phyloP scores from a whole-genome alignment of 2,329 filamentous ascomycete genomes.

The Ceratocystis cubensis region DNA sequence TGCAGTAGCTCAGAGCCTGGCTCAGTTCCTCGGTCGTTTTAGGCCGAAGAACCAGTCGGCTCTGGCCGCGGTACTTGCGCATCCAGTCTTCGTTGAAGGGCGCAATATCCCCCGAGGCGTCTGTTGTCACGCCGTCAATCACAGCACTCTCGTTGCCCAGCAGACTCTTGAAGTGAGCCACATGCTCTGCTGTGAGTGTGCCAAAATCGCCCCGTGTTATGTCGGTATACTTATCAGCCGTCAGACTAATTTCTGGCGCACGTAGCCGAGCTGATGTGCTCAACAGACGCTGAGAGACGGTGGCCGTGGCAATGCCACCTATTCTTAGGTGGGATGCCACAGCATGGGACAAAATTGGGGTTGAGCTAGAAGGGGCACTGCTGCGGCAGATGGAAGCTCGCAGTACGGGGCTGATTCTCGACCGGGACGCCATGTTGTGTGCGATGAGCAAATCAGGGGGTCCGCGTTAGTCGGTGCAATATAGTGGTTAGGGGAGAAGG shows the following conservation, averaged over 20 bases:
- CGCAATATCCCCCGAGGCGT: conserved; percentile 63
- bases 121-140: conserved; percentile 62
- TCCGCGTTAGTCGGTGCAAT: background rate
- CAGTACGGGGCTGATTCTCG: conserved; percentile 14
- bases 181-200: conserved; percentile 62
- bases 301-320: background rate
- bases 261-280: conserved; percentile 1
- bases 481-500: background rate
- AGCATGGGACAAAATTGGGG: background rate
- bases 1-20: conserved; percentile 86
- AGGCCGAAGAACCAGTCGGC: conserved; percentile 76
- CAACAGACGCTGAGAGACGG: background rate
- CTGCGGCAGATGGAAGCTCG: conserved; percentile 10
- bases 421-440: conserved; percentile 16
- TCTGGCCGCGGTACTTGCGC: conserved; percentile 92
- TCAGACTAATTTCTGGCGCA: conserved; percentile 46
- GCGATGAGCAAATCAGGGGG: background rate
- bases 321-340: background rate
- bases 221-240: conserved; percentile 72
- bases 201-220: conserved; percentile 73
- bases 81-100: conserved; percentile 98
- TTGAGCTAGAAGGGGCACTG: background rate
- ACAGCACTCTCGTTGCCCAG: conserved; percentile 68
- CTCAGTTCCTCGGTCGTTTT: conserved; percentile 76
- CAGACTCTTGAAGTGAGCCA: conserved; percentile 68